Evolutionary conservation across 805 yeast species (phyloP).

Genomic region (Grigorovia transvaalensis): DNA sequence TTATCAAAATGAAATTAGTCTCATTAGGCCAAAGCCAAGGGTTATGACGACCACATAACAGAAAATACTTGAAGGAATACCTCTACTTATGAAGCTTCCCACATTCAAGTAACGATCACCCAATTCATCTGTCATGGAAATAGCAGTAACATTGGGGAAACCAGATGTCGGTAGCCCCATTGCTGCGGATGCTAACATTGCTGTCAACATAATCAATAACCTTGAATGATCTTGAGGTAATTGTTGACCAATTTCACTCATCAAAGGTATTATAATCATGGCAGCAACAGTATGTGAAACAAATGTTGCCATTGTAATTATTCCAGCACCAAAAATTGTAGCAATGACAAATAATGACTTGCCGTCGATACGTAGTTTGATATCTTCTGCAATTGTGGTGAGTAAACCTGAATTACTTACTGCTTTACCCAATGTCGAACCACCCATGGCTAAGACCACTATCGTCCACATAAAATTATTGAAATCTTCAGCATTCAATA

Average conservation of each 20-base stretch:
- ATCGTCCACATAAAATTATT: slow-evolving; percentile 96
- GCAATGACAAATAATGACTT: slow-evolving; percentile 65
- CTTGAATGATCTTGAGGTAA: slow-evolving; percentile 78
- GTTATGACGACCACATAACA: slow-evolving; percentile 65
- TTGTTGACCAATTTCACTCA: slow-evolving; percentile 76
- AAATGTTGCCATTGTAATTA: slow-evolving; percentile 81
- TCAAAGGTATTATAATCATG: slow-evolving; percentile 79
- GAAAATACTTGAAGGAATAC: slow-evolving; percentile 77
- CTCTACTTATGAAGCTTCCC: slow-evolving; percentile 74
- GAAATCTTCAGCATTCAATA: slow-evolving; percentile 80
- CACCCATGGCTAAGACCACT: slow-evolving; percentile 95
- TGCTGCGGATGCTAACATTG: slow-evolving; percentile 77
- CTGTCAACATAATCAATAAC: slow-evolving; percentile 55
- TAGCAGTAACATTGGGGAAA: slow-evolving; percentile 95
- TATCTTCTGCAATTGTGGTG: slow-evolving; percentile 60
- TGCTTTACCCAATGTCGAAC: slow-evolving; percentile 89
- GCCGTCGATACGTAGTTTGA: slow-evolving; percentile 55
- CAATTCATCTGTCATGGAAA: slow-evolving; percentile 84
- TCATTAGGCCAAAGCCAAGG: slow-evolving; percentile 70
- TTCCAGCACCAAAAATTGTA: slow-evolving; percentile 69
- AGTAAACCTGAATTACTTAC: slow-evolving; percentile 86
- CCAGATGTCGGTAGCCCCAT: slow-evolving; percentile 98
- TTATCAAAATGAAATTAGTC: slow-evolving; percentile 37
- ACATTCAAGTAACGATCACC: slow-evolving; percentile 88
- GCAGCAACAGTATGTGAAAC: slow-evolving; percentile 98